phyloP scores from a whole-genome alignment of 2,329 filamentous ascomycete species.

The Alternaria brassicae region DNA sequence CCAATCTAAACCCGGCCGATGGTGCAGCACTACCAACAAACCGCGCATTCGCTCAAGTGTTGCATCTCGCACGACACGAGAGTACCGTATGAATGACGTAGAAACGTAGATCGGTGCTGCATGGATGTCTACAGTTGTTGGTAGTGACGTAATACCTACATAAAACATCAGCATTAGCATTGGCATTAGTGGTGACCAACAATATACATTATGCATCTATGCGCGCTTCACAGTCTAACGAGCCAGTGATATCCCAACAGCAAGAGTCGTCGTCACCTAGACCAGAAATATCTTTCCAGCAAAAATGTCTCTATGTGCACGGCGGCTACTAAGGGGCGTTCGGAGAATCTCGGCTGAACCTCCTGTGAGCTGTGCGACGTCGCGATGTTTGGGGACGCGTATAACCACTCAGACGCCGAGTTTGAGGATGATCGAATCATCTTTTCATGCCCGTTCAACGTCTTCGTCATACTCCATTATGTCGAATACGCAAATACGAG shows the following conservation, averaged over 20 bases:
- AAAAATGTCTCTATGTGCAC: constrained; percentile 3
- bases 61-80: not conserved
- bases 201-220: not conserved
- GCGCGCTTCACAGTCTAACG: not conserved
- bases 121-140: not conserved
- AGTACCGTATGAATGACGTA: constrained; percentile 3
- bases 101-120: not conserved
- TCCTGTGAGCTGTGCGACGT: not conserved
- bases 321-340: constrained; percentile 3
- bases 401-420: not conserved
- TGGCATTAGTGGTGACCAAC: not conserved
- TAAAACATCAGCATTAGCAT: not conserved
- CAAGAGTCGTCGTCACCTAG: not conserved
- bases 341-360: not conserved
- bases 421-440: not conserved
- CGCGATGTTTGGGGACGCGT: not conserved
- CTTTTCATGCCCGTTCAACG: not conserved
- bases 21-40: not conserved
- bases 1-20: not conserved
- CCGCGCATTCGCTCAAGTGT: too few relatives aligned
- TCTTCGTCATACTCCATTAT: not conserved
- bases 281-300: not conserved
- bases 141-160: not conserved
- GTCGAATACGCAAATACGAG: constrained; percentile 1
- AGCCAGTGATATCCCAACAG: not conserved